These are phyloP conservation scores for Lecanicillium sp. DNA, from an alignment of 2,329 filamentous ascomycete species.

Conservation along the genomic window DNA sequence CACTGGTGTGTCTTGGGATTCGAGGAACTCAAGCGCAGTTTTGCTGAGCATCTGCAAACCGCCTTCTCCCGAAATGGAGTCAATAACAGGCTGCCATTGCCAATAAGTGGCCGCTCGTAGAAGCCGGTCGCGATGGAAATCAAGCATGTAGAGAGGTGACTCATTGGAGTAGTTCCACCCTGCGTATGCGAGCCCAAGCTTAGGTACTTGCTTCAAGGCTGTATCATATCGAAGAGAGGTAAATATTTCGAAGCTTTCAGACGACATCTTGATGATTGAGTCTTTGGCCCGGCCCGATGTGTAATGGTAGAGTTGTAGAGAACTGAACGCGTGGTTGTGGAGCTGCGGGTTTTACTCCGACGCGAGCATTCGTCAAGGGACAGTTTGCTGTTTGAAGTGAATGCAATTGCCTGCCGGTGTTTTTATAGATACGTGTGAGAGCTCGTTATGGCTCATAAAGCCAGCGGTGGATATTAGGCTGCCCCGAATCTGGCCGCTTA, in stretches of 20 bases:
- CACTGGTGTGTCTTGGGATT: constrained; percentile 25
- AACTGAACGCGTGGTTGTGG: no score
- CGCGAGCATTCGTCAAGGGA: no score
- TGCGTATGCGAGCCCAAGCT: constrained; percentile 28
- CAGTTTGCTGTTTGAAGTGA: no score
- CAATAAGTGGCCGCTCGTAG: constrained; percentile 54
- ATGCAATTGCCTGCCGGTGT: no score
- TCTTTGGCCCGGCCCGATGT: no score
- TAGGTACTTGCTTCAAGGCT: constrained; percentile 37
- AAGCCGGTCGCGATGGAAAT: constrained; percentile 71
- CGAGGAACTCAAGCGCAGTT: constrained; percentile 26
- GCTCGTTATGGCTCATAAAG: no score
- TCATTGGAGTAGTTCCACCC: constrained; percentile 45
- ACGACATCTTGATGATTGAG: constrained; percentile 21
- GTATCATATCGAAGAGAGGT: constrained; percentile 68
- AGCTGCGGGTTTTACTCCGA: no score
- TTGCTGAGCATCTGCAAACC: constrained; percentile 35
- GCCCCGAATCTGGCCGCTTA: no score
- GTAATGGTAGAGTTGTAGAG: neutral
- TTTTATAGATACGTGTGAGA: no score
- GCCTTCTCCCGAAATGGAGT: constrained; percentile 33
- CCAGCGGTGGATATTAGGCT: no score
- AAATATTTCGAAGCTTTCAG: constrained; percentile 51
- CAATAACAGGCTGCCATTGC: constrained; percentile 41
- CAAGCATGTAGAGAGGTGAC: constrained; percentile 71